A percentile compares a stretch with the other conserved stretches of the same genome.
These are phyloP conservation scores for Skeletonema marinoi DNA, from an alignment of 108 stramenopile species.

Conservation along the genomic window DNA sequence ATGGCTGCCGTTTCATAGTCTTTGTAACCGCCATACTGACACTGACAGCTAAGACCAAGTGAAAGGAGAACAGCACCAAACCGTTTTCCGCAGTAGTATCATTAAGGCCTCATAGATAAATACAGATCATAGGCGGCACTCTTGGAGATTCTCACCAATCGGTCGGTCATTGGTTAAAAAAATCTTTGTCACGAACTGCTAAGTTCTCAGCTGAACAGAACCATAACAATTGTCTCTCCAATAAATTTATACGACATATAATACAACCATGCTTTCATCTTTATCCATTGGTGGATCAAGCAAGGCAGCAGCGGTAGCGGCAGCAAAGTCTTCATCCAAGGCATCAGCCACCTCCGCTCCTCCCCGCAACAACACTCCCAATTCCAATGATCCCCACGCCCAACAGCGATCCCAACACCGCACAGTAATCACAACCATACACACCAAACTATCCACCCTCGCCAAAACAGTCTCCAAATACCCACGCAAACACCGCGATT, in stretches of 20 bases:
- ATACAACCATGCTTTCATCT: background rate
- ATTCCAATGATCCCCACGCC: conserved; percentile 4
- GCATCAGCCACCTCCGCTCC: background rate
- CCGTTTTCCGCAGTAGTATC: no score
- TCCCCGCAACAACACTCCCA: background rate
- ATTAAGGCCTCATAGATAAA: no score
- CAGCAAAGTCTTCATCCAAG: background rate
- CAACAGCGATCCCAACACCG: conserved; percentile 28
- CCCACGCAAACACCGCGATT: conserved; percentile 39
- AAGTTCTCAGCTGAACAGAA: background rate
- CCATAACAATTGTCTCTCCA: background rate
- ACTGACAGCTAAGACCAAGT: no score
- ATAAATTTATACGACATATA: background rate
- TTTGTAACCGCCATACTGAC: no score
- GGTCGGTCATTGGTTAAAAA: no score
- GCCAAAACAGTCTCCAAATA: conserved; percentile 43
- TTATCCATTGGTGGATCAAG: background rate
- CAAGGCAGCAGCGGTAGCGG: no score
- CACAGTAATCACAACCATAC: conserved; percentile 31
- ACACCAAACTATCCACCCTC: conserved; percentile 21
- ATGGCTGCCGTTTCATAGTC: no score
- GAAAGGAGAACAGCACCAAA: no score
- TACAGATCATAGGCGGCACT: no score
- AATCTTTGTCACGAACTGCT: background rate
- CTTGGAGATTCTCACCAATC: no score